Percentiles rank a stretch among this genome's conserved stretches.
These are phyloP conservation scores for Corinectria fuckeliana DNA, from an alignment of 2,329 filamentous ascomycete genomes.

Conservation along the genomic window DNA sequence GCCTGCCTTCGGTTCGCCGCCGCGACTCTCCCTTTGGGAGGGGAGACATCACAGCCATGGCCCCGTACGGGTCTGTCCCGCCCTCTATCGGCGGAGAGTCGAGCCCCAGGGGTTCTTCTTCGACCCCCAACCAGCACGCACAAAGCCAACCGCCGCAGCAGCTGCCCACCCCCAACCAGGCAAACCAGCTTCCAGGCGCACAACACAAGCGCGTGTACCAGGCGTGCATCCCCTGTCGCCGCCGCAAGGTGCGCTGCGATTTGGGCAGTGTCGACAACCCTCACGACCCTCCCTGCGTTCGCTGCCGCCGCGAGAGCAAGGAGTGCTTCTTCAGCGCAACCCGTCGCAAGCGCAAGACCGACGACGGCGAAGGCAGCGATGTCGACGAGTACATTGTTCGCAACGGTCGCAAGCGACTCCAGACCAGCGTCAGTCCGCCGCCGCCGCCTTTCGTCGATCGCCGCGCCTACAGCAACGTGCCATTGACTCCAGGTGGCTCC, in stretches of 20 bases:
- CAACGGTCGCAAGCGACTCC: slow-evolving; percentile 74
- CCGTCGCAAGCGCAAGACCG: slow-evolving; percentile 85
- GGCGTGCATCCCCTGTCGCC: slow-evolving; percentile 67
- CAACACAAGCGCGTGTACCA: slow-evolving; percentile 70
- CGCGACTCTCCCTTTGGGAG: slow-evolving; percentile 2
- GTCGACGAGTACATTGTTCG: slow-evolving; percentile 73
- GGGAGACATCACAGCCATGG: slow-evolving; percentile 24
- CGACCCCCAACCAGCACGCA: slow-evolving; percentile 24
- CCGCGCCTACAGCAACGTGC: slow-evolving; percentile 58
- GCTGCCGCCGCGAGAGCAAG: slow-evolving; percentile 93
- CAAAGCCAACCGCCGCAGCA: slow-evolving; percentile 30
- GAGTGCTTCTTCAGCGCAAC: slow-evolving; percentile 97
- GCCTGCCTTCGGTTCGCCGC: slow-evolving; percentile 9
- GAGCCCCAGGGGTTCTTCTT: slow-evolving; percentile 33
- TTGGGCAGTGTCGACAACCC: slow-evolving; percentile 87
- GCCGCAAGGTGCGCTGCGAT: slow-evolving; percentile 68
- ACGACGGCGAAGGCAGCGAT: slow-evolving; percentile 59
- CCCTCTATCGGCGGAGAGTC: slow-evolving; percentile 33
- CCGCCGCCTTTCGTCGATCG: slow-evolving; percentile 50
- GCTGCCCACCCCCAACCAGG: slow-evolving; percentile 23
- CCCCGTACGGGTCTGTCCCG: slow-evolving; percentile 33
- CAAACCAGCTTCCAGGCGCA: slow-evolving; percentile 22
- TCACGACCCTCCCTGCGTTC: slow-evolving; percentile 89
- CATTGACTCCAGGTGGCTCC: slow-evolving; percentile 69
- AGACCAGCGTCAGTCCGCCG: slow-evolving; percentile 54